Base-by-base conservation (phyloP, 352 stramenopile genomes). In the Phytophthora citricola region DNA sequence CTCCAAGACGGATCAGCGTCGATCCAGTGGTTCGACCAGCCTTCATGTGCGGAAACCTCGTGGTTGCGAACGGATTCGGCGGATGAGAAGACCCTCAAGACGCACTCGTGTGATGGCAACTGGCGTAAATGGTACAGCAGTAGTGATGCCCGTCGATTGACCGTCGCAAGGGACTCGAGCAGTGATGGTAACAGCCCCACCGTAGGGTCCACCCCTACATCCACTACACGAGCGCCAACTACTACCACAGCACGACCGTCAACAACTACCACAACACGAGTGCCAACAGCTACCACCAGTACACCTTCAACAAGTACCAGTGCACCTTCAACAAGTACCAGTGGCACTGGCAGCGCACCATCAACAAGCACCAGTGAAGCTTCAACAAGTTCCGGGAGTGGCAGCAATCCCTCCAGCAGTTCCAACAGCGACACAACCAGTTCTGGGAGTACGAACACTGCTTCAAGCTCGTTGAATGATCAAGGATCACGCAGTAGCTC, bases 81-180 rank as follows among this genome's bases (percentile, higher is more conserved):
- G 11, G 36, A 58, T 27, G 34, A 10, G 36, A 47, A 58, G 22
- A 38, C 50, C 0, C 9, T 54, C 43, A 54, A 14, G 26, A 39
- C 12, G 2, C 41, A 44, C 45, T 62, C 31, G 17, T 62, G 43
- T 29, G 41, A 52, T 11, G 22, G 15, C 5, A 51, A 45, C 3
- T 38, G 27, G 40, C 31, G 40, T 22, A 43, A 52, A 46, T 61
- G 53, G 53, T 61, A 52, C 53, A 61, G 40, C 40, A 58, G 31
- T n/a, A 36, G 54, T 12, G 17, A 36, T 43, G 15, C 9, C 15
- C 20, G 29, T 32, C 40, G 31, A 31, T 32, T 51, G 24, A 27
- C 50, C 3, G 26, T 20, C 14, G 26, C 50, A 26, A 38, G 34
- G 12, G 50, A 58, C 5, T 58, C 36, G 5, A 58, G 50, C 24